These are phyloP conservation scores for Macrolepiota albuminosa DNA, from an alignment of 768 basidiomycete species.

Conservation along the genomic window DNA sequence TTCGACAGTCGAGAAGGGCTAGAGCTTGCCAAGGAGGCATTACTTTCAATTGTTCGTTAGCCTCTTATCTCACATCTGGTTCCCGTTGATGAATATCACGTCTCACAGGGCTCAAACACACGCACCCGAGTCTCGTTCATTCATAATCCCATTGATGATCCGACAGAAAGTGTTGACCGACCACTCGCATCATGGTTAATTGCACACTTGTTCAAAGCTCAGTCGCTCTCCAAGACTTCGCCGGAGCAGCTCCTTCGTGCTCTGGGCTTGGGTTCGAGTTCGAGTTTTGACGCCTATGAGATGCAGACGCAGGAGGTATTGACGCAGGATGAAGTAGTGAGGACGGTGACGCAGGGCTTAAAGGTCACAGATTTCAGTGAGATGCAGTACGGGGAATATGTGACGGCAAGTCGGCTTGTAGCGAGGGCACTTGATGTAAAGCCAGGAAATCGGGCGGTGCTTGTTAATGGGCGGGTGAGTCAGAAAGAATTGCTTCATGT, in stretches of 20 bases:
- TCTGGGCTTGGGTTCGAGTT: slow-evolving; percentile 32
- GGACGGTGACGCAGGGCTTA: slow-evolving; percentile 30
- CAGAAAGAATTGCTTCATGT: background rate
- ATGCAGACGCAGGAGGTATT: slow-evolving; percentile 32
- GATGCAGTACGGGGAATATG: slow-evolving; percentile 35
- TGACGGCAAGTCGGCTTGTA: slow-evolving; percentile 42
- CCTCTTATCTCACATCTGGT: background rate
- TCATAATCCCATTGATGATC: slow-evolving; percentile 52
- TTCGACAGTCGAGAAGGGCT: slow-evolving; percentile 61
- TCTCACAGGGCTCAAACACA: slow-evolving; percentile 36
- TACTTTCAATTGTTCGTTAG: slow-evolving; percentile 56
- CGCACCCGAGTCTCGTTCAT: slow-evolving; percentile 68
- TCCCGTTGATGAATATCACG: background rate
- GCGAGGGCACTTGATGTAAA: slow-evolving; percentile 51
- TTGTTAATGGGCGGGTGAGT: slow-evolving; percentile 9
- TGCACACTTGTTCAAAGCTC: slow-evolving; percentile 42
- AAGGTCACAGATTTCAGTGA: slow-evolving; percentile 27
- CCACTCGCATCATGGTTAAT: slow-evolving; percentile 40
- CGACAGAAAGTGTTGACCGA: slow-evolving; percentile 13
- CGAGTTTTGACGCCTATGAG: slow-evolving; percentile 10
- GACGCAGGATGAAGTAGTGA: slow-evolving; percentile 23
- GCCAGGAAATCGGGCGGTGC: slow-evolving; percentile 50
- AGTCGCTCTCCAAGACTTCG: slow-evolving; percentile 33
- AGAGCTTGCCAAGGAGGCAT: slow-evolving; percentile 56
- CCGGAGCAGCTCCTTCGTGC: slow-evolving; percentile 35